Evolutionary conservation across 176 grass and related monocot genomes (phyloP), one percentile per base, ranked within the genome.

Genomic region (Olyra latifolia): DNA sequence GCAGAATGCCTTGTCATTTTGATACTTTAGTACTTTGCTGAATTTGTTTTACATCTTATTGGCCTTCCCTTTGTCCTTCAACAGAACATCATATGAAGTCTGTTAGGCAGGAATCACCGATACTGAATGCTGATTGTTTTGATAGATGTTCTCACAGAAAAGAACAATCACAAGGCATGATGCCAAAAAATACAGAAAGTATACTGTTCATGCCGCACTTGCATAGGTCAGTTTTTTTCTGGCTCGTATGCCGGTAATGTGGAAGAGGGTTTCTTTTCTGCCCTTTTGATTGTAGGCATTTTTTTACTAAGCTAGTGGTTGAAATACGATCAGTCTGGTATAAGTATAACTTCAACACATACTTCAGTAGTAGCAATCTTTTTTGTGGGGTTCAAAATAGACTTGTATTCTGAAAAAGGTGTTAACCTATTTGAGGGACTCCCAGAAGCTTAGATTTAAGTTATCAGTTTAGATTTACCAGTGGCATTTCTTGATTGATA

Each of bases 11-110:
- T 63, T 44, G 1, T n/a, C 23, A 58, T 82, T 2, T 35, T 35
- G 32, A 35, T 4, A 35, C 23, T 20, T 40, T 57, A 24, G 14
- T 42, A 48, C 9, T 59, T 56, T 49, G 9, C 6, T 90, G 42
- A 47, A 56, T 7, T 25, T 19, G 10, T 43, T 47, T 83, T 5
- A 39, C 30, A 29, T 58, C 43, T 66, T 59, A 50, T 11, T 38
- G 20, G 59, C 13, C 20, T 84, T 29, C 4, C 15, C 17, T 81
- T 54, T 25, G 2, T 74, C 17, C 35, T 81, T 30, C 20, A 47
- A 68, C 61, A 97, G 94, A 78, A 58, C 79, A 83, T 61, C 75
- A 94, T 56, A 70, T 50, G 19, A 94, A 86, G 17, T 74, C 48
- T 80, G 27, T 28, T 83, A 48, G 64, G 57, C 89, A 85, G 63